Base-by-base conservation (phyloP, 1,284 basidiomycete genomes). In the Malassezia sp. region DNA sequence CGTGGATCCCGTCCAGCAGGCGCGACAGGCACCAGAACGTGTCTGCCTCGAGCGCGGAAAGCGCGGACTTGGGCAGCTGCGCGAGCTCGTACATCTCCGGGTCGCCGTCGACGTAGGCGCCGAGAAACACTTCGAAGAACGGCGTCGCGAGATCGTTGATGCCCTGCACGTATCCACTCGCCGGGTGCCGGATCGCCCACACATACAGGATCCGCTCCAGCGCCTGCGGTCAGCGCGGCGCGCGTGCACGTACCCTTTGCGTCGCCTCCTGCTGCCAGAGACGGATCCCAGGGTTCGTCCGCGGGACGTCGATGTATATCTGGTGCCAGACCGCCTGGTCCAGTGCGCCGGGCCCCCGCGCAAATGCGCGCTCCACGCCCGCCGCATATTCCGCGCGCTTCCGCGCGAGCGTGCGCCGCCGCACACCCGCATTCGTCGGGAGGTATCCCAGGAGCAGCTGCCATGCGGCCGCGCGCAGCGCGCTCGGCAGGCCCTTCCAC, bases 321-420 rank as follows among this genome's bases (percentile, higher is more conserved):
- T 69, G 66, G 42, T 69, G 66, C 64, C 64, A 70, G 32, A 64
- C 64, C 29, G 59, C 54, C 34, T 59, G 60, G 37, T 69, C 64
- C 5, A 65, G 53, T 10, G 49, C 53, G 14, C 53, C 61, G 9
- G 44, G 57, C 22, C 63, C 88, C 37, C 83, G 78, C 9, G 83
- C 80, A 67, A 97, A 96, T n/a, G 91, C 84, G 15, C 90, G 76
- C 57, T 87, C 80, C 4, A 93, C 90, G 44, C 93, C 78, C 18
- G 84, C 83, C 10, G 79, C 77, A 66, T 97, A 97, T 71, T 97
- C 91, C 56, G 82, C 80, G 38, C 91, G 80, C 74, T 97, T 99
- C 32, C 90, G 78, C 26, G 80, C 76, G 12, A 97, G 76, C 0
- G 85, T 85, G 0, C 80, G 74, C 14, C 80, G 68, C 9, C 91